Base-by-base conservation (phyloP, 306 rosid species). In the Sesbania bispinosa region DNA sequence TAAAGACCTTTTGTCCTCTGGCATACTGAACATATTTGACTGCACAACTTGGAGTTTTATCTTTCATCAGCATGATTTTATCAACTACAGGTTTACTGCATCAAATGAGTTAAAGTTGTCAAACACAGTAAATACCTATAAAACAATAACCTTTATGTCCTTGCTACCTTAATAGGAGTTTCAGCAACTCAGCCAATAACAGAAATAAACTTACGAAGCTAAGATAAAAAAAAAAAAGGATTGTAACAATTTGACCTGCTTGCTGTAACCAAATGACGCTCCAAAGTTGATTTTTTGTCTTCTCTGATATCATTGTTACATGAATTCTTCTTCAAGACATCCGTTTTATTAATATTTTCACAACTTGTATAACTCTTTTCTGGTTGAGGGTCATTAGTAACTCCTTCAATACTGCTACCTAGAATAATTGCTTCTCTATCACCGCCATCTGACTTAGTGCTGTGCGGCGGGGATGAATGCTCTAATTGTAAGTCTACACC, bases 201-300 rank as follows among this genome's bases (percentile, higher is more conserved):
- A 57, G 9, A 32, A 78, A 75, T 16, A 79, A 69, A 65, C 10
- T 36, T 15, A 14, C 36, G 57, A 30, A 18, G 59, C 59, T 13
- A 20, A 51, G 55, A 74, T 65, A 42, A 32, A 30, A 26, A 46
- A 30, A 26, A 46, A 7, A 29, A 73, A 43, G 20, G 53, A 29
- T 53, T 19, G 14, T 16, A 29, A 81, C 30, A 78, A 66, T 66
- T 78, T 47, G 26, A 94, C 98, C 97, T 77, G 82, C 63, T 74
- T 30, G 58, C 10, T 27, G 65, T 67, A 73, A 16, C 78, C 35
- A 67, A 39, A 71, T 86, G 82, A 84, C 39, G 58, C 66, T 73
- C 78, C 50, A 64, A 38, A 58, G 67, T 72, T 54, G 78, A 74
- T 13, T 64, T 80, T 53, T 80, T 78, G 62, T 71, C 80, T 70